Base-by-base conservation (phyloP, 2,329 filamentous ascomycete species). In the Coniochaeta sp. region DNA sequence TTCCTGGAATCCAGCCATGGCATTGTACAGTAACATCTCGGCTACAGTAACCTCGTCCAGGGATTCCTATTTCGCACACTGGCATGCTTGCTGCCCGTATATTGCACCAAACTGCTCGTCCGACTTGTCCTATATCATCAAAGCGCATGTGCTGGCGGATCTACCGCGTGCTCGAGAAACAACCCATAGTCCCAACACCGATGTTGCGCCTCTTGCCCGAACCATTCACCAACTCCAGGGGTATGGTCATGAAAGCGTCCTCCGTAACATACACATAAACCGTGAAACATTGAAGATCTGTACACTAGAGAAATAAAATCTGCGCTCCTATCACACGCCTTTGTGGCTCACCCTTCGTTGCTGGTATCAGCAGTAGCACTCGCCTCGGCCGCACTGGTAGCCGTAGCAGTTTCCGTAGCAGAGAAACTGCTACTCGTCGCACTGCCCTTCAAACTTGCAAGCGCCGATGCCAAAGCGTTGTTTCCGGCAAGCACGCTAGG, bases 401-500 rank as follows among this genome's bases (percentile, higher is more conserved):
- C 47, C 24, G 47, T 52, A 26, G 47, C 22, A 22, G 47, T 52
- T 16, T 24, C 47, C 24, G 47, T 52, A 26, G 47, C 22, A 22
- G 47, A 26, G 4, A 24, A 9, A 26, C 24, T 28, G 26, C 47
- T 52, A 14, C 12, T n/a, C 31, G 52, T 38, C 28, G 54, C 31
- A 38, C 31, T 33, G 26, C 26, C 54, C 54, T 36, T 22, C 31
- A 56, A n/a, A 16, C 31, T 14, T 31, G 54, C 54, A 19, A 56
- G 54, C n/a, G 54, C 54, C n/a, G 31, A 22, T 16, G 58, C 60
- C 33, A 61, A 33, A 16, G 28, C 33, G 6, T 54, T 58, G 40
- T 61, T 59, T 7, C 28, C 31, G 9, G 56, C 50, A 24, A 61
- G 34, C n/a, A 61, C 31, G 22, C 52, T 56, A 1, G 62, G 58